Conservation (phyloP, 225 moss, liverwort and hornwort species). For the Physcomitrellopsis africana region DNA sequence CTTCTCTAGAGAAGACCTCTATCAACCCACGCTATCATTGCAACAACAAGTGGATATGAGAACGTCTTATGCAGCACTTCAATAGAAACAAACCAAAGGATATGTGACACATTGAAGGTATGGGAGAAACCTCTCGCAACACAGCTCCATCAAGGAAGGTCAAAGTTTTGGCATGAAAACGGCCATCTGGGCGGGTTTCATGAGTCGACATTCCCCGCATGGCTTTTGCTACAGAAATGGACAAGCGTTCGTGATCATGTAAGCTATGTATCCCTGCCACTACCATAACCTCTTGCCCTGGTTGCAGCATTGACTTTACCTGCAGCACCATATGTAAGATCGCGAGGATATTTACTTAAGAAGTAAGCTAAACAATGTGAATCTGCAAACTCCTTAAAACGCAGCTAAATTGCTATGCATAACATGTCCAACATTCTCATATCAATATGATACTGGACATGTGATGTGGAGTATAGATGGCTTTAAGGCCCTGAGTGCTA, state of each 20-base stretch:
- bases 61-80: neutral
- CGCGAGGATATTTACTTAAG: neutral
- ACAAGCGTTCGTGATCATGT: constrained; percentile 91
- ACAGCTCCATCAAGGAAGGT: constrained; percentile 86
- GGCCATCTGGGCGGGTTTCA: constrained; percentile 74
- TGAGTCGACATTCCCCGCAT: constrained; percentile 82
- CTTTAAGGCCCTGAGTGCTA: neutral
- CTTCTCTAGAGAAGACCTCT: neutral
- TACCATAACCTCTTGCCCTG: constrained; percentile 80
- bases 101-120: constrained; percentile 6
- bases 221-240: constrained; percentile 84
- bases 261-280: constrained; percentile 85
- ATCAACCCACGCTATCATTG: neutral
- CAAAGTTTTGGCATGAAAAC: constrained; percentile 77
- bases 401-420: constrained; percentile 11
- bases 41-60: neutral
- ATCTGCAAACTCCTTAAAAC: neutral
- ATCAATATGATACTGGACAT: constrained; percentile 3
- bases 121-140: constrained; percentile 65
- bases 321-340: constrained; percentile 31
- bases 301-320: constrained; percentile 76
- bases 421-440: constrained; percentile 16
- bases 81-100: constrained; percentile 5
- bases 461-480: constrained; percentile 2
- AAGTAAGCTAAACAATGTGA: constrained; percentile 3